Percentiles rank a stretch among this genome's conserved stretches.
phyloP scores from a whole-genome alignment of 2,329 filamentous ascomycete genomes.

The Pestalotiopsis sp. region DNA sequence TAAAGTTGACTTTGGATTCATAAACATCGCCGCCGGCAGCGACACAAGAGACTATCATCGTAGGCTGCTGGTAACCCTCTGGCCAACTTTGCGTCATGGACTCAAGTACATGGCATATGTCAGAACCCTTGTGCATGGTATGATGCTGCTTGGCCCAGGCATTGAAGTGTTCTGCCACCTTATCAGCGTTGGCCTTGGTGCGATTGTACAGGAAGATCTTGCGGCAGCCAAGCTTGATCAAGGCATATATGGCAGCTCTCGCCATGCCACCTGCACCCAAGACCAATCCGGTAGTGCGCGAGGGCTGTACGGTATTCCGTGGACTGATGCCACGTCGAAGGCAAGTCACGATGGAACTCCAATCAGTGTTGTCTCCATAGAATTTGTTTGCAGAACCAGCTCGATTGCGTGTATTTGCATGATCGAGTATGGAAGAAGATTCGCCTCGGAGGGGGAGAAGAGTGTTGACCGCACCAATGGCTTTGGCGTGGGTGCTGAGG shows the following conservation, averaged over 20 bases:
- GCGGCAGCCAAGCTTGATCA: constrained; percentile 72
- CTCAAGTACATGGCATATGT: constrained; percentile 57
- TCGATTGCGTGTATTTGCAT: constrained; percentile 61
- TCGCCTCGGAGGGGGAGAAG: constrained; percentile 66
- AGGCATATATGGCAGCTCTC: constrained; percentile 72
- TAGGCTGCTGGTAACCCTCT: constrained; percentile 61
- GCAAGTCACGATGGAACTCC: constrained; percentile 65
- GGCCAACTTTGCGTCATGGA: constrained; percentile 68
- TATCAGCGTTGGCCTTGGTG: constrained; percentile 61
- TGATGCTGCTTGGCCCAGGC: constrained; percentile 42
- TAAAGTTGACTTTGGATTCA: constrained; percentile 67
- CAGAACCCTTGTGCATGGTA: constrained; percentile 35
- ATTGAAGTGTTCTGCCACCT: constrained; percentile 70
- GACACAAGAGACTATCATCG: constrained; percentile 73
- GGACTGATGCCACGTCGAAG: constrained; percentile 72
- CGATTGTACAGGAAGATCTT: constrained; percentile 75
- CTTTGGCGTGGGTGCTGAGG: constrained; percentile 68
- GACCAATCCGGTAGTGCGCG: constrained; percentile 56
- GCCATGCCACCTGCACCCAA: constrained; percentile 73
- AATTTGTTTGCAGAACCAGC: constrained; percentile 64
- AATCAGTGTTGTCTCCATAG: constrained; percentile 73
- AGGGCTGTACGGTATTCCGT: constrained; percentile 60
- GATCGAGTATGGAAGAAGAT: constrained; percentile 51
- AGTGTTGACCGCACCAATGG: constrained; percentile 75
- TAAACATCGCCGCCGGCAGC: constrained; percentile 66